Evolutionary conservation across 192 early-diverging fungal genomes (phyloP), one percentile per base, ranked within the genome.

Genomic region (Coemansia sp.): DNA sequence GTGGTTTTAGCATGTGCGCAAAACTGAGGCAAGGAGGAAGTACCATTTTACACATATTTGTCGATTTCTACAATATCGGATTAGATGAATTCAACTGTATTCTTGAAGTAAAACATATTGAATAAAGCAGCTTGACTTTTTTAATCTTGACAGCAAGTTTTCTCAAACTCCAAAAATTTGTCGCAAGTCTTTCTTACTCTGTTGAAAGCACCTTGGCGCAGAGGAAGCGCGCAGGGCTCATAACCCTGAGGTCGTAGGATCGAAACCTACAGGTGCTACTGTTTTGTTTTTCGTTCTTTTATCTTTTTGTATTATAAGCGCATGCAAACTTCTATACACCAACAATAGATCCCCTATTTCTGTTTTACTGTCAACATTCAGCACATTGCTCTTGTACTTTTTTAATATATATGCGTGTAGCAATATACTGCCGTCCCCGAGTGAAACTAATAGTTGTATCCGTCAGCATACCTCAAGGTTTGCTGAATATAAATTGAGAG

Each of bases 151-250:
- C 32, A 32, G 21, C 21, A 21, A 21, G 21, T 21, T 21, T 21
- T 21, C 21, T 21, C 21, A 21, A 21, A 21, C 21, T 21, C 21
- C 21, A 21, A 21, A 21, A 21, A 21, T 21, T 21, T 21, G 21
- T 21, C 21, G 21, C 21, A 21, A 32, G 32, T 4, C 32, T 32
- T 32, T 32, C 32, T 3, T 45, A 5, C 9, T 12, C 13, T 45
- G 5, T 0, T 9, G 10, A 61, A 75, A 90, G 91, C 91, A 85
- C 72, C 85, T 85, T 92, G 85, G 89, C 88, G 82, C 91, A 92
- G 91, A 85, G 91, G 91, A 88, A 89, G 89, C 84, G 87, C 88
- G 91, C 86, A 84, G 87, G 91, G 91, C 91, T 89, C 89, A 92
- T 92, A 91, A 92, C 89, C 89, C 88, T 84, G 86, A 92, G 88